Evolutionary conservation across 2,329 filamentous ascomycete species (phyloP), one percentile per base, ranked within the genome.

Genomic region (Dothidotthia symphoricarpi): DNA sequence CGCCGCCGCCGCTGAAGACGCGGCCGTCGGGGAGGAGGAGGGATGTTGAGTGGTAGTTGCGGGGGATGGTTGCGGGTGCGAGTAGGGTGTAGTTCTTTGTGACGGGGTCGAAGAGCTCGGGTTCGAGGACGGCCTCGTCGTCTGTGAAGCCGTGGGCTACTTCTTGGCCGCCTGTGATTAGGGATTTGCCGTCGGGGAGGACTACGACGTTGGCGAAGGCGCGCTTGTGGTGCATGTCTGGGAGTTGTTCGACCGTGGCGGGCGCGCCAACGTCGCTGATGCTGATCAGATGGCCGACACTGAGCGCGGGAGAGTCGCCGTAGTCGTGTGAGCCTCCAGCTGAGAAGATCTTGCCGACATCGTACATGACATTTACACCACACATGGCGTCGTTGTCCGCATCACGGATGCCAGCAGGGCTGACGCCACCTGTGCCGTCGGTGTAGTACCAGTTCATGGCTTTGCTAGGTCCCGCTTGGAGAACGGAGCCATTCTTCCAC

Each of bases 381-480:
- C 69, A 61, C 0, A 53, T 51, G 15, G 43, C 36, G 17, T 53
- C 50, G 34, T 51, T 58, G n/a, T 68, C 68, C 3, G 63, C 59
- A 25, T 61, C 64, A 3, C 75, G 64, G 2, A 44, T 55, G 0
- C 75, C 75, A 1, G 75, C 75, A 16, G 58, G 42, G 4, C 42
- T 41, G 15, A 69, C 50, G 7, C 58, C 51, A 0, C 77, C 76
- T 27, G 57, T 57, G 4, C 68, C 69, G 4, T 55, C 52, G 1
- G 70, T 74, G 24, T 63, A 62, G 48, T 73, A 80, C 78, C 77
- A 81, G 53, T 80, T 71, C 72, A 78, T 77, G 2, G 64, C 60
- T 33, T 61, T 70, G 44, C 69, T 72, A 1, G 75, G 76, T 0
- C 76, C 76, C 3, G 74, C 75, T 41, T 78, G 75, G 54, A 78